Evolutionary conservation across 768 basidiomycete genomes (phyloP).

Genomic region (Dentipellis sp.): DNA sequence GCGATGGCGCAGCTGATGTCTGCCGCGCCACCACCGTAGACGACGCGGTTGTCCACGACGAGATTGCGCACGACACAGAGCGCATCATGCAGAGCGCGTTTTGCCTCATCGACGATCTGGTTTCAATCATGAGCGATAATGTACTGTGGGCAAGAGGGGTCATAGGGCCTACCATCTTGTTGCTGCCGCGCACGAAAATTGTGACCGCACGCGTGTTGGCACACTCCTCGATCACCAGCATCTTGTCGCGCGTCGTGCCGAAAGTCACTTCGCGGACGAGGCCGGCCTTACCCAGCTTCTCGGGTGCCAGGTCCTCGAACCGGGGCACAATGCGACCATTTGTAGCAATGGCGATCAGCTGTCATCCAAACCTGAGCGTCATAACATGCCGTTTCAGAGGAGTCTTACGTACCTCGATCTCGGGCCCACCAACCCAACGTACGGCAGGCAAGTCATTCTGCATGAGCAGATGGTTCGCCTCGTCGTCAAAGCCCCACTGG

Average conservation of each 20-base stretch:
- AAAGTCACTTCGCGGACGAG: conserved; percentile 91
- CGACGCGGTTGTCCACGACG: conserved; percentile 90
- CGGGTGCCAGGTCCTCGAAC: conserved; percentile 88
- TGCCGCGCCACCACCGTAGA: conserved; percentile 96
- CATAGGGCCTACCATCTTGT: conserved; percentile 81
- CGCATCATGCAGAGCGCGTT: conserved; percentile 95
- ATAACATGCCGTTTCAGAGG: neutral
- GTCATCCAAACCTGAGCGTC: conserved; percentile 3
- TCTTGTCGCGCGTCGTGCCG: conserved; percentile 97
- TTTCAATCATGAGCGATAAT: neutral
- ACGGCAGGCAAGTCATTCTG: conserved; percentile 97
- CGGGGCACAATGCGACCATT: conserved; percentile 97
- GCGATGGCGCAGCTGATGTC: conserved; percentile 95
- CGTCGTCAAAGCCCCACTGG: conserved; percentile 99
- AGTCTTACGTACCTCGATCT: conserved; percentile 71
- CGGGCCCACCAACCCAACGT: conserved; percentile 98
- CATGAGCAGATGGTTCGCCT: conserved; percentile 96
- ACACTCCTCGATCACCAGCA: conserved; percentile 98
- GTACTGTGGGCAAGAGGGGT: neutral
- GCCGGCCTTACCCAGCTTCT: conserved; percentile 90
- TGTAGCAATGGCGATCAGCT: conserved; percentile 98
- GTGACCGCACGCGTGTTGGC: conserved; percentile 96
- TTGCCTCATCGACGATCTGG: conserved; percentile 98
- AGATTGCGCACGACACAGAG: conserved; percentile 96
- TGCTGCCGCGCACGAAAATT: conserved; percentile 93